Evolutionary conservation across 148 eudicot species (phyloP).

Genomic region (Heliamphora exappendiculata): DNA sequence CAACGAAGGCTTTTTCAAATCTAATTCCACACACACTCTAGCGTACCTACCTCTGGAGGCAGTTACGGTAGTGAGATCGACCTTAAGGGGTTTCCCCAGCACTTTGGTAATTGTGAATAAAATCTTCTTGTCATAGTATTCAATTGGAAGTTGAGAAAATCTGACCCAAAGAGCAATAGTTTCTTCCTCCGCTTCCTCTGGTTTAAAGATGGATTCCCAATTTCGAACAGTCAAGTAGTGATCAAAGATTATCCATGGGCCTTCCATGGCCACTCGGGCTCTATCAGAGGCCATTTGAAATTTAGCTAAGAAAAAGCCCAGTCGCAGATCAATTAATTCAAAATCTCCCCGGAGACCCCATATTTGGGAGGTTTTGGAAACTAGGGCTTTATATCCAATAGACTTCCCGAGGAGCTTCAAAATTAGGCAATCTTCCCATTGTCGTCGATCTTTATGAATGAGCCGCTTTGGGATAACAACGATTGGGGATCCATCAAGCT

Average conservation of each 20-base stretch:
- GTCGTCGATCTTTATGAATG: too few relatives aligned
- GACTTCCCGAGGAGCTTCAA: too few relatives aligned
- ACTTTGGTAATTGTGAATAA: neutral
- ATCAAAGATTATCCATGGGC: too few relatives aligned
- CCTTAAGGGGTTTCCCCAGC: neutral
- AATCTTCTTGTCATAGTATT: neutral
- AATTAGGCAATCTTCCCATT: neutral
- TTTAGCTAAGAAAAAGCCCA: neutral
- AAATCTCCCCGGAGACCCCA: neutral
- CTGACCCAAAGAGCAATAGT: neutral
- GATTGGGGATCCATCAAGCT: too few relatives aligned
- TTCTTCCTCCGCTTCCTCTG: neutral
- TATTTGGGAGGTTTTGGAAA: neutral
- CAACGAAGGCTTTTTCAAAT: neutral
- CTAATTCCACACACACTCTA: neutral
- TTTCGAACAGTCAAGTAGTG: neutral
- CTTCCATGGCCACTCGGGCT: neutral
- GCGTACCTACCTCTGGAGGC: neutral
- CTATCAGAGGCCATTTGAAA: neutral
- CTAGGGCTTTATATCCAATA: neutral
- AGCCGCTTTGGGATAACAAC: too few relatives aligned
- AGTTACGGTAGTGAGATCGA: neutral
- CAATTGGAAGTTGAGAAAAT: neutral
- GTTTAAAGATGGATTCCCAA: neutral
- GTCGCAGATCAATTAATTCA: neutral